phyloP scores from a whole-genome alignment of 2,329 filamentous ascomycete species.

The Colletotrichum sp. region DNA sequence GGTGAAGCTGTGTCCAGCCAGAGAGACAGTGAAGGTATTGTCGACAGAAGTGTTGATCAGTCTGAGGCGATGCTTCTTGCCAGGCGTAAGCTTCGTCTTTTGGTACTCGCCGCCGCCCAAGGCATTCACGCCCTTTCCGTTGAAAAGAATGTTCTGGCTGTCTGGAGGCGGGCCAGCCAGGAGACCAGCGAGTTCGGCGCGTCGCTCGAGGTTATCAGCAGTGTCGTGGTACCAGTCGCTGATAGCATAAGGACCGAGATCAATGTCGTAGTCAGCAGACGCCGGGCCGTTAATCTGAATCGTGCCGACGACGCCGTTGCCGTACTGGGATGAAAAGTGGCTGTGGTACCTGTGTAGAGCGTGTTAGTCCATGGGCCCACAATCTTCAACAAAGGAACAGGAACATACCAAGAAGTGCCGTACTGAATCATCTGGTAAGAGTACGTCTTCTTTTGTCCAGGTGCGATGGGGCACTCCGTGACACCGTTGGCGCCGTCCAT shows the following conservation, averaged over 20 bases:
- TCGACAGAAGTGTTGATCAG: constrained; percentile 55
- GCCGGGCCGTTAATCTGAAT: constrained; percentile 55
- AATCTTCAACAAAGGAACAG: not conserved
- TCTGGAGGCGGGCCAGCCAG: constrained; percentile 16
- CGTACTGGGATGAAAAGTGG: constrained; percentile 55
- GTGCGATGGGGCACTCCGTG: constrained; percentile 46
- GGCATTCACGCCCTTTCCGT: constrained; percentile 42
- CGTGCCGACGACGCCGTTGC: constrained; percentile 54
- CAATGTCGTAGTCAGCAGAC: constrained; percentile 57
- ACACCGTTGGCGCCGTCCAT: constrained; percentile 50
- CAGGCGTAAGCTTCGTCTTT: constrained; percentile 37
- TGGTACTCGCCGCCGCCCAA: constrained; percentile 31
- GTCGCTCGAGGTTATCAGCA: constrained; percentile 29
- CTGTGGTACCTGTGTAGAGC: constrained; percentile 48
- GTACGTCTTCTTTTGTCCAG: constrained; percentile 36
- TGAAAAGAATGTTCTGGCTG: constrained; percentile 45
- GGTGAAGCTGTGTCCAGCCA: constrained; percentile 55
- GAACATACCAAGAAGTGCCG: constrained; percentile 34
- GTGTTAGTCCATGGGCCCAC: not conserved
- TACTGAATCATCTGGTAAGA: constrained; percentile 39
- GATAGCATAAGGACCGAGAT: constrained; percentile 59
- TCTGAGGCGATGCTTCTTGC: constrained; percentile 52
- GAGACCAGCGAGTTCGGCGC: constrained; percentile 21
- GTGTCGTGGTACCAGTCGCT: constrained; percentile 56
- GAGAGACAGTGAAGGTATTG: constrained; percentile 54